Evolutionary conservation across 2,329 filamentous ascomycete species (phyloP).

Genomic region (Xylaria sp.): DNA sequence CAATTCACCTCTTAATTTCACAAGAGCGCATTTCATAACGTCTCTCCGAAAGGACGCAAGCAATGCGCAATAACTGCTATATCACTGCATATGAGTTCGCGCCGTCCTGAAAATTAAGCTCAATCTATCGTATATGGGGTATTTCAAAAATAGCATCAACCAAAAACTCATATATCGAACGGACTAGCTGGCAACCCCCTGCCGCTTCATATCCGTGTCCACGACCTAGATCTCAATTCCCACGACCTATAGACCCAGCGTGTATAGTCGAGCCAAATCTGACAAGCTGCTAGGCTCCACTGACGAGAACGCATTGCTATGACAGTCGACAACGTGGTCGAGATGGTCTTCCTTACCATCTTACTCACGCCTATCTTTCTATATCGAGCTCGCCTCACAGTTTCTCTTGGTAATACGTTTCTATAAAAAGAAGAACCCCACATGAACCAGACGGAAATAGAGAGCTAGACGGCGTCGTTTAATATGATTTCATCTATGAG

Average conservation of each 20-base stretch:
- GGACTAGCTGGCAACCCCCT: constrained; percentile 17
- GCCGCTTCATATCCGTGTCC: constrained; percentile 18
- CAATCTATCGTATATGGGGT: constrained; percentile 41
- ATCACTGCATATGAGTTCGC: background rate
- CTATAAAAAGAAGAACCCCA: constrained; percentile 40
- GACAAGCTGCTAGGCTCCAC: constrained; percentile 1
- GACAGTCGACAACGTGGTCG: constrained; percentile 1
- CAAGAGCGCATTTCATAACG: background rate
- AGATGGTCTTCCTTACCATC: constrained; percentile 11
- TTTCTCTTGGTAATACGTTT: constrained; percentile 33
- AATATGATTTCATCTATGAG: constrained; percentile 53
- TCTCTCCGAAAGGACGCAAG: background rate
- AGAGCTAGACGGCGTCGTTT: constrained; percentile 42
- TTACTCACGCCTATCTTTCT: constrained; percentile 12
- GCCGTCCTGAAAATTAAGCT: constrained; percentile 41
- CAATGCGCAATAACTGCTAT: background rate
- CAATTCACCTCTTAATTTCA: constrained; percentile 9
- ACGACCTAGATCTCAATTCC: constrained; percentile 34
- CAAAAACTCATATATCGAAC: constrained; percentile 17
- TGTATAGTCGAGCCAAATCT: constrained; percentile 12
- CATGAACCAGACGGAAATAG: constrained; percentile 24
- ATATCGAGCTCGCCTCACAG: constrained; percentile 15
- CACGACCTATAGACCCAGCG: constrained; percentile 19
- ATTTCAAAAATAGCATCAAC: constrained; percentile 45
- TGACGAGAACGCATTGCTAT: background rate